These are phyloP conservation scores for Smittium culicis DNA, from an alignment of 371 early-diverging fungal genomes.

Conservation along the genomic window DNA sequence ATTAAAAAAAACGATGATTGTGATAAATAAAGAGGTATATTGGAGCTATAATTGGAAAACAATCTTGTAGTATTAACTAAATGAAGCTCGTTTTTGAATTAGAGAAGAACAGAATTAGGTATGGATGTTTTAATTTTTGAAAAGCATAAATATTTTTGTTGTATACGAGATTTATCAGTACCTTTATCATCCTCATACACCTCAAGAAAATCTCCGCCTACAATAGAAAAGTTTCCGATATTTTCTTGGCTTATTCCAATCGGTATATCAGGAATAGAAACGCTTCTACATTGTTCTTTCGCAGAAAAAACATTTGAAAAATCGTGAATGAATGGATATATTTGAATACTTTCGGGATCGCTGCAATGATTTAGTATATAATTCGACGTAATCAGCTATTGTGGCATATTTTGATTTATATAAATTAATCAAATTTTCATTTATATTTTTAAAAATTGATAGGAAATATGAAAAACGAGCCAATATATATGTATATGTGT, in stretches of 20 bases:
- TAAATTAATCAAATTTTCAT: too few species aligned
- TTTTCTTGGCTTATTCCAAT: constrained; percentile 39
- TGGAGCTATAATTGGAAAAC: too few species aligned
- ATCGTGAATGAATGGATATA: constrained; percentile 81
- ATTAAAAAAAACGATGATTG: not conserved
- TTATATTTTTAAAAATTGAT: too few species aligned
- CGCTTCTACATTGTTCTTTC: constrained; percentile 45
- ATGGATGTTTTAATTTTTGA: constrained; percentile 33
- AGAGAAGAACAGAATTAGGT: too few species aligned
- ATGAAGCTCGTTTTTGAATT: too few species aligned
- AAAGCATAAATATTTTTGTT: not conserved
- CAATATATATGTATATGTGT: too few species aligned
- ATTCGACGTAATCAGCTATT: constrained; percentile 71
- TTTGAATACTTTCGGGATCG: constrained; percentile 38
- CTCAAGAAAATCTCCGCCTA: constrained; percentile 89
- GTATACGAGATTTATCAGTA: not conserved
- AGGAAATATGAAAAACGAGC: too few species aligned
- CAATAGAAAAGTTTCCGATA: constrained; percentile 81
- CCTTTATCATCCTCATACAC: constrained; percentile 47
- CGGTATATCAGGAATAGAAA: constrained; percentile 71
- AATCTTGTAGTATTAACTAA: too few species aligned
- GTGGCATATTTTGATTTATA: too few species aligned
- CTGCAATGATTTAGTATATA: constrained; percentile 61
- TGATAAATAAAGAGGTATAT: too few species aligned
- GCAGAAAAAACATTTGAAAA: constrained; percentile 61